A percentile compares a stretch with the other conserved stretches of the same genome.
Evolutionary conservation across 805 yeast species (phyloP).

Genomic region (Suhomyces sp.): DNA sequence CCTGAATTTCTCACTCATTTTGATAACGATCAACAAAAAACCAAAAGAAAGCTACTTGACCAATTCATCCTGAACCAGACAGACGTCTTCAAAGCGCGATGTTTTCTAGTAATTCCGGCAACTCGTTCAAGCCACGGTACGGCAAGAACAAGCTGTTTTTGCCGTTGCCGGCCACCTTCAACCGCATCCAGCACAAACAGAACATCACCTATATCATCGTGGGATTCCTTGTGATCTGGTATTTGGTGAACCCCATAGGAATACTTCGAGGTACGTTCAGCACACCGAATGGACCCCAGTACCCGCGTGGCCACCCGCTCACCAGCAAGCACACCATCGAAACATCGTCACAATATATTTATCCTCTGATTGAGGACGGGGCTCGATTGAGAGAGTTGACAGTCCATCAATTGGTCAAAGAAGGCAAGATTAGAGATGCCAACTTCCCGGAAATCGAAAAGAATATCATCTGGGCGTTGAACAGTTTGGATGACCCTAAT

Average conservation of each 20-base stretch:
- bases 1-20: no score
- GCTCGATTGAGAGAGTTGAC: slow-evolving; percentile 58
- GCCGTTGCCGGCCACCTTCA: slow-evolving; percentile 33
- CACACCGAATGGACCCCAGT: slow-evolving; percentile 11
- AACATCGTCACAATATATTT: slow-evolving; percentile 55
- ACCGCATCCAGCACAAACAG: slow-evolving; percentile 14
- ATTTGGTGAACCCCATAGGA: slow-evolving; percentile 21
- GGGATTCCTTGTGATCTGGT: slow-evolving; percentile 17
- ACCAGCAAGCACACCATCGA: slow-evolving; percentile 36
- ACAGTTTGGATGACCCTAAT: slow-evolving; percentile 44
- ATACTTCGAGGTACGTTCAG: not conserved
- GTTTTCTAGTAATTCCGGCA: slow-evolving; percentile 8
- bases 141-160: slow-evolving; percentile 20
- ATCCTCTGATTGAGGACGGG: slow-evolving; percentile 75
- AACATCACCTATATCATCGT: slow-evolving; percentile 14
- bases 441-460: slow-evolving; percentile 38
- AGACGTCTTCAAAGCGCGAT: not conserved
- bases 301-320: slow-evolving; percentile 35
- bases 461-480: slow-evolving; percentile 36
- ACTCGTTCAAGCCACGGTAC: slow-evolving; percentile 29
- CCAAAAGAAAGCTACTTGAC: no score
- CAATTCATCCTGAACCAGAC: no score
- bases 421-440: slow-evolving; percentile 47
- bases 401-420: slow-evolving; percentile 49
- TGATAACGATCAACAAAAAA: no score